Evolutionary conservation across 2,329 filamentous ascomycete genomes (phyloP), one percentile per base, ranked within the genome.

Genomic region (Trichophyton schoenleinii): DNA sequence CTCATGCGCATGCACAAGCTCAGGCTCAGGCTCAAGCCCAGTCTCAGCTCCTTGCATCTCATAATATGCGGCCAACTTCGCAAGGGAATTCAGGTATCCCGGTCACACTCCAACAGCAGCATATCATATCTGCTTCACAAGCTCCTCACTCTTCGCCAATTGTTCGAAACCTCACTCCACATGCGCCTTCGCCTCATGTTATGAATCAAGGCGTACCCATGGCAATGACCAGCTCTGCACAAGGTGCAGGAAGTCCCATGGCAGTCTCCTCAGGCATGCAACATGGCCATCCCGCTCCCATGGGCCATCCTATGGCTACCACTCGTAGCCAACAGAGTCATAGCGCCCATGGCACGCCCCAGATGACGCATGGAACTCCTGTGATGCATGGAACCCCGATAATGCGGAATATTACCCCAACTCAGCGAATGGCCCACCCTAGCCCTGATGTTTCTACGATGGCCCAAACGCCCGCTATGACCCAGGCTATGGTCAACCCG

Each of bases 61-160:
- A 80, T 64, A 80, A 81, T 58, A 75, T 80, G 28, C 82, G 83
- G 68, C 74, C 75, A 53, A 75, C 81, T 70, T 71, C 73, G 57
- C 73, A 79, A 68, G 64, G 76, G 63, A 77, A 74, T 63, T 46
- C 57, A 8, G 66, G 73, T 38, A 68, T 66, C 34, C 61, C 62
- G 6, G 65, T 60, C 20, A 61, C 61, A 34, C 70, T 71, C 38
- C 69, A 69, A 46, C 70, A 71, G 38, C 70, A 71, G 28, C 71
- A 73, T 49, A 69, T 71, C 25, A 67, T 68, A 49, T 62, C 66
- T 25, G 67, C 64, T 38, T 67, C 70, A 11, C 76, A 78, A 67
- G 73, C 70, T 13, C 76, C 75, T 62, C 74, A 77, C 59, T 77
- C 77, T 9, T 79, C 77, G 20, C 77, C 77, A 0, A 69, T 79